Conservation (phyloP, 2,329 filamentous ascomycete species). For the Phoma sp. region DNA sequence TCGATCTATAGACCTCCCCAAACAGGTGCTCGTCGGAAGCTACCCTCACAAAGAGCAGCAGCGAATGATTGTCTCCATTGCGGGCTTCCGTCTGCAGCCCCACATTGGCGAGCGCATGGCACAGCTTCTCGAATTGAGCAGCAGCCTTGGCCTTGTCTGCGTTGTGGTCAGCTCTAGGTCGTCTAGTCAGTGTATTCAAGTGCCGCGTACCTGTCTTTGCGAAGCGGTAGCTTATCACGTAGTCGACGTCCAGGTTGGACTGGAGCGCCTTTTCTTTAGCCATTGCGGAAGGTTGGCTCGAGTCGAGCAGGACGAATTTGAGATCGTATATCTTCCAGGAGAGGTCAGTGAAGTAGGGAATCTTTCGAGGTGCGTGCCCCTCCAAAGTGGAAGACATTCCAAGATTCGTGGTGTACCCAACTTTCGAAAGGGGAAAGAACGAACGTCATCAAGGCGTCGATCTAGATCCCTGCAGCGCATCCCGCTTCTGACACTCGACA, state of each 20-base stretch:
- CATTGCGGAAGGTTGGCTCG: constrained; percentile 36
- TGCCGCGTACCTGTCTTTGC: constrained; percentile 64
- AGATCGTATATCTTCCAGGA: constrained; percentile 26
- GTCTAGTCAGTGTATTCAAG: constrained; percentile 4
- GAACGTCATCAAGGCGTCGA: constrained; percentile 39
- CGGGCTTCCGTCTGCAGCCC: constrained; percentile 91
- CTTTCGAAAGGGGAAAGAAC: constrained; percentile 25
- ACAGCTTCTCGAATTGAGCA: constrained; percentile 76
- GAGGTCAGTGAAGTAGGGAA: constrained; percentile 26
- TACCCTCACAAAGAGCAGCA: constrained; percentile 84
- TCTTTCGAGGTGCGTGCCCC: constrained; percentile 21
- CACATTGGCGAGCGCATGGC: constrained; percentile 74
- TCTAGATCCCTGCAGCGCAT: constrained; percentile 32
- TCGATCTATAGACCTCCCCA: constrained; percentile 82
- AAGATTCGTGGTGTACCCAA: constrained; percentile 27
- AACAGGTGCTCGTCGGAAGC: constrained; percentile 76
- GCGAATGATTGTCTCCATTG: constrained; percentile 72
- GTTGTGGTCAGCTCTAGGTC: constrained; percentile 15
- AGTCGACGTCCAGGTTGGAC: constrained; percentile 78
- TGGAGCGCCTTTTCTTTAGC: constrained; percentile 49
- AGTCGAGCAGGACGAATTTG: constrained; percentile 27
- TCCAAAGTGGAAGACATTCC: constrained; percentile 25
- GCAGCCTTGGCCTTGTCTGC: constrained; percentile 72
- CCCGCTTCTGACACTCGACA: constrained; percentile 16
- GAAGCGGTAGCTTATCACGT: constrained; percentile 82